Percentiles rank a stretch among this genome's conserved stretches.
Evolutionary conservation across 352 stramenopile genomes (phyloP).

Genomic region (Globisporangium orthogonon): DNA sequence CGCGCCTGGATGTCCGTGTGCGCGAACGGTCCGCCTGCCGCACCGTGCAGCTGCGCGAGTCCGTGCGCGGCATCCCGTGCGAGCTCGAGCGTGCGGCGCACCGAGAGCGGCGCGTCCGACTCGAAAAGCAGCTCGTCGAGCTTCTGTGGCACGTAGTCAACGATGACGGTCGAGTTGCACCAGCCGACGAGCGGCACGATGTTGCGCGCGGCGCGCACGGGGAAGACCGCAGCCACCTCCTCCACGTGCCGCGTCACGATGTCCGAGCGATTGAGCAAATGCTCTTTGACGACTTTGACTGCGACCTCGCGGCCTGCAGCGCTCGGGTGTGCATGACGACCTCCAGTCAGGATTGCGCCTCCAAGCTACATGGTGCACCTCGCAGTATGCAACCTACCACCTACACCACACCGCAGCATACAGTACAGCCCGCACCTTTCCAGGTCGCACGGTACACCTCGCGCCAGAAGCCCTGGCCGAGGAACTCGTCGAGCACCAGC

Average conservation of each 20-base stretch:
- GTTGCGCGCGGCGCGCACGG: slow-evolving; percentile 49
- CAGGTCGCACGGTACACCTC: slow-evolving; percentile 63
- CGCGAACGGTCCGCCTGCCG: slow-evolving; percentile 55
- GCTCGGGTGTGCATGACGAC: no score
- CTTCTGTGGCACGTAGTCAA: slow-evolving; percentile 62
- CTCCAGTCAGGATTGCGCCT: no score
- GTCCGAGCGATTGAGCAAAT: slow-evolving; percentile 40
- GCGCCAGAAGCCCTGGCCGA: slow-evolving; percentile 68
- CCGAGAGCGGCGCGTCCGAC: slow-evolving; percentile 27
- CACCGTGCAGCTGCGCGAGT: slow-evolving; percentile 60
- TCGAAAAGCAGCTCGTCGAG: slow-evolving; percentile 62
- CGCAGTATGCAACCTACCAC: no score
- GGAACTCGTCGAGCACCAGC: slow-evolving; percentile 36
- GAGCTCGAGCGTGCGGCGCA: slow-evolving; percentile 40
- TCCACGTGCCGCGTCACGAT: slow-evolving; percentile 73
- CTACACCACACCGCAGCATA: neutral
- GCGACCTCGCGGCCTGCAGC: slow-evolving; percentile 43
- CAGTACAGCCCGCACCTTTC: slow-evolving; percentile 34
- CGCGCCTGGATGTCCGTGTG: slow-evolving; percentile 77
- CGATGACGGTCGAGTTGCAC: slow-evolving; percentile 71
- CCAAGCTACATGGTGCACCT: no score
- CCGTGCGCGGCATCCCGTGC: slow-evolving; percentile 48
- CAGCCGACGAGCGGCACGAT: slow-evolving; percentile 66
- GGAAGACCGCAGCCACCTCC: slow-evolving; percentile 61
- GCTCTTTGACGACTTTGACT: slow-evolving; percentile 63